These are phyloP conservation scores for Pythium brassicae DNA, from an alignment of 352 stramenopile species.

Conservation along the genomic window DNA sequence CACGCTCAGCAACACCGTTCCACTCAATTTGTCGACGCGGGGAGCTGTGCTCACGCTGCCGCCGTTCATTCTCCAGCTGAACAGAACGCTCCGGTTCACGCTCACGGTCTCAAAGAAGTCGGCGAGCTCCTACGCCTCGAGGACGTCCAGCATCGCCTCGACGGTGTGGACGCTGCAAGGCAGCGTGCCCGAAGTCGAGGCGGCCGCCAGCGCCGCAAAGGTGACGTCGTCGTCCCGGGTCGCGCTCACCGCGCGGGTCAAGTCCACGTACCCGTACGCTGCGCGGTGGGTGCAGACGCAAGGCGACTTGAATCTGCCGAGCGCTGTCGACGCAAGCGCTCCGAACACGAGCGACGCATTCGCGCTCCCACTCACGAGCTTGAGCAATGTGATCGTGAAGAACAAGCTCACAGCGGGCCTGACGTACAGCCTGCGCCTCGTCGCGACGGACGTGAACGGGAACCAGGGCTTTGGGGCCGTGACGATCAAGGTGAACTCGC, in stretches of 20 bases:
- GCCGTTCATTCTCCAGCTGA: constrained; percentile 37
- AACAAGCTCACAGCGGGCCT: constrained; percentile 58
- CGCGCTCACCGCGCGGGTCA: constrained; percentile 26
- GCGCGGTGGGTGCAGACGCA: constrained; percentile 48
- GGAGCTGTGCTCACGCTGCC: constrained; percentile 26
- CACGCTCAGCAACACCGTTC: constrained; percentile 3
- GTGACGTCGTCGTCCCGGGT: constrained; percentile 49
- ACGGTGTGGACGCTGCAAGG: constrained; percentile 44
- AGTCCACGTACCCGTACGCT: constrained; percentile 61
- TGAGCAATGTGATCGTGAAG: constrained; percentile 45
- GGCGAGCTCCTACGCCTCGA: not conserved
- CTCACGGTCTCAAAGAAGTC: constrained; percentile 33
- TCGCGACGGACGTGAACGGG: constrained; percentile 46
- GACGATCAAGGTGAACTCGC: constrained; percentile 50
- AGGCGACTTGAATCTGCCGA: constrained; percentile 45
- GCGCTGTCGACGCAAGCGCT: constrained; percentile 16
- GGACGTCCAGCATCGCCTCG: constrained; percentile 18
- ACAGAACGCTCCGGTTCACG: constrained; percentile 41
- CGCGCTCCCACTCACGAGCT: constrained; percentile 42
- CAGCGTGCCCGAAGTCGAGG: constrained; percentile 37
- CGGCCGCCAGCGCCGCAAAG: constrained; percentile 25
- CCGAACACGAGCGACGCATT: constrained; percentile 33
- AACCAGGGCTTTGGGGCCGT: constrained; percentile 51
- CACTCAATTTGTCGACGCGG: constrained; percentile 16
- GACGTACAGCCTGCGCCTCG: constrained; percentile 59